phyloP scores from a whole-genome alignment of 1,284 basidiomycete species.

The Ganoderma lingzhi region DNA sequence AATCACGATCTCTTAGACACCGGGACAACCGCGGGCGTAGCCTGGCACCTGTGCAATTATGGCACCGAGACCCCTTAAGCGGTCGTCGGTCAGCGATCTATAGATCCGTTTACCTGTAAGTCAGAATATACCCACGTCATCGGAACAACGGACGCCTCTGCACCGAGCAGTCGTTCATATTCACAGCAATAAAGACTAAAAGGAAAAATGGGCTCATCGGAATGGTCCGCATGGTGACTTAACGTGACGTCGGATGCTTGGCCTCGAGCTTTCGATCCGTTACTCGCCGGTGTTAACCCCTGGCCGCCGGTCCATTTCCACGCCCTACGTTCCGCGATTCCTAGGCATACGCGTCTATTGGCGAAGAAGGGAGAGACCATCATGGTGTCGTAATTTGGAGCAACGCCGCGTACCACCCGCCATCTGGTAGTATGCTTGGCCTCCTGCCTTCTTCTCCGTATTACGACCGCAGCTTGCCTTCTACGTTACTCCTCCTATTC shows the following conservation, averaged over 20 bases:
- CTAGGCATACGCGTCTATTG: not conserved
- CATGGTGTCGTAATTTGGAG: not conserved
- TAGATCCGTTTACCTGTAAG: not conserved
- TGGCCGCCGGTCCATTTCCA: not conserved
- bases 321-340: not conserved
- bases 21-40: not conserved
- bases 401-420: not conserved
- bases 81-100: not conserved
- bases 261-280: not conserved
- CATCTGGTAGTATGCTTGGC: not conserved
- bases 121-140: not conserved
- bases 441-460: not conserved
- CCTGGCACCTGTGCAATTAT: not conserved
- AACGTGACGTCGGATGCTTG: not conserved
- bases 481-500: not conserved
- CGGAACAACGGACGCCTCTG: not conserved
- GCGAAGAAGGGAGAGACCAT: not conserved
- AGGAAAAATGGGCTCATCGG: not conserved
- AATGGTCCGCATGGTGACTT: constrained; percentile 1
- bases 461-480: not conserved
- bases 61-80: not conserved
- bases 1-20: not conserved
- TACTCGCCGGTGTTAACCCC: not conserved
- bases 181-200: not conserved
- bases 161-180: not conserved